These are phyloP conservation scores for Fusarium succisae DNA, from an alignment of 2,329 filamentous ascomycete species.

Conservation along the genomic window DNA sequence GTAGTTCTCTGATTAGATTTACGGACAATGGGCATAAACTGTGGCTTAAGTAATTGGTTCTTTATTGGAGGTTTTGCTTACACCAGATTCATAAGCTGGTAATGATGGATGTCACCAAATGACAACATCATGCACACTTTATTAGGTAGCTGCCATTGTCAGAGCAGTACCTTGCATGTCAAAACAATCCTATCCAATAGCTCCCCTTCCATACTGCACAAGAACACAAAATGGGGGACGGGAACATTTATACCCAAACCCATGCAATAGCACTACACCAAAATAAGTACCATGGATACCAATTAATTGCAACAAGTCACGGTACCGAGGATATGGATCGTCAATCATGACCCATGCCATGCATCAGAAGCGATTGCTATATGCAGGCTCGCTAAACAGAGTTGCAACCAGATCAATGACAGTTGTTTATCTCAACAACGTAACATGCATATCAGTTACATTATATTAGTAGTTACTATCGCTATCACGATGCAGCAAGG, in stretches of 20 bases:
- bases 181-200: background rate
- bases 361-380: background rate
- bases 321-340: background rate
- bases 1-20: background rate
- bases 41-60: background rate
- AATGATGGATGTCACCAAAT: background rate
- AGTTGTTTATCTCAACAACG: background rate
- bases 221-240: background rate
- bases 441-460: background rate
- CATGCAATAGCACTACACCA: background rate
- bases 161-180: background rate
- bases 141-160: no score
- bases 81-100: background rate
- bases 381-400: constrained; percentile 8
- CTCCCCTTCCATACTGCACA: no score
- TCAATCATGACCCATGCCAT: background rate
- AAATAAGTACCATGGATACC: no score
- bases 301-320: background rate
- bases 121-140: background rate
- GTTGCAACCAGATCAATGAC: constrained; percentile 1
- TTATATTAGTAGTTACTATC: background rate
- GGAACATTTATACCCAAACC: background rate
- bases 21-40: background rate
- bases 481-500: background rate
- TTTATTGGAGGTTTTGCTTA: background rate